Conservation (phyloP, 495 filamentous ascomycete species). For the Aspergillus nanangensis region DNA sequence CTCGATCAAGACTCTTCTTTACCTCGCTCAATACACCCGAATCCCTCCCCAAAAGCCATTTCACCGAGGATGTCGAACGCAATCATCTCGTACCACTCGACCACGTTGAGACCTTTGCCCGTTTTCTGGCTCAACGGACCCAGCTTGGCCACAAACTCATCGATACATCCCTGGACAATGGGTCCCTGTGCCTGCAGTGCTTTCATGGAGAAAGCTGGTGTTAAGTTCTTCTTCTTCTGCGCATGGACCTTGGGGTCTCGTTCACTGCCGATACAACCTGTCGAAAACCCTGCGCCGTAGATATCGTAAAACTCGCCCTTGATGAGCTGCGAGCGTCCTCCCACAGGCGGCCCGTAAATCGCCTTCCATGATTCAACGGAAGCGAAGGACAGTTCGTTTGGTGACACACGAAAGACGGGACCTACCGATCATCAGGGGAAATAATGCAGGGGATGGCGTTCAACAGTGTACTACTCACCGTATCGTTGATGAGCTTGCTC, state of each 20-base stretch:
- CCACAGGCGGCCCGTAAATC: conserved; percentile 4
- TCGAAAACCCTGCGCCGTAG: conserved; percentile 11
- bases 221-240: conserved; percentile 10
- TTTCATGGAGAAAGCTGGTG: conserved; percentile 14
- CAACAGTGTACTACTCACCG: background rate
- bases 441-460: background rate
- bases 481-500: conserved; percentile 3
- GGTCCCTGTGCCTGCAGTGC: conserved; percentile 13
- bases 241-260: conserved; percentile 11
- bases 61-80: conserved; percentile 54
- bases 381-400: conserved; percentile 12
- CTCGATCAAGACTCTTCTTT: too few species aligned
- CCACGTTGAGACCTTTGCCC: conserved; percentile 18
- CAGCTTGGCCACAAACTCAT: conserved; percentile 1
- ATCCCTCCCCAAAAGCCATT: conserved; percentile 49
- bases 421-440: background rate
- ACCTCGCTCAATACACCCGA: conserved; percentile 39
- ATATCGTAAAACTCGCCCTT: conserved; percentile 20
- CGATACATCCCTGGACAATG: conserved; percentile 3
- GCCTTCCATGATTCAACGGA: conserved; percentile 9
- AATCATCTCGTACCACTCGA: conserved; percentile 46
- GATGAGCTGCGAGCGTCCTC: background rate
- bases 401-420: conserved; percentile 8
- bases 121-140: background rate
- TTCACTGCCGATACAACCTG: conserved; percentile 15